Base-by-base conservation (phyloP, 495 filamentous ascomycete species). In the Corynascus novoguineensis region DNA sequence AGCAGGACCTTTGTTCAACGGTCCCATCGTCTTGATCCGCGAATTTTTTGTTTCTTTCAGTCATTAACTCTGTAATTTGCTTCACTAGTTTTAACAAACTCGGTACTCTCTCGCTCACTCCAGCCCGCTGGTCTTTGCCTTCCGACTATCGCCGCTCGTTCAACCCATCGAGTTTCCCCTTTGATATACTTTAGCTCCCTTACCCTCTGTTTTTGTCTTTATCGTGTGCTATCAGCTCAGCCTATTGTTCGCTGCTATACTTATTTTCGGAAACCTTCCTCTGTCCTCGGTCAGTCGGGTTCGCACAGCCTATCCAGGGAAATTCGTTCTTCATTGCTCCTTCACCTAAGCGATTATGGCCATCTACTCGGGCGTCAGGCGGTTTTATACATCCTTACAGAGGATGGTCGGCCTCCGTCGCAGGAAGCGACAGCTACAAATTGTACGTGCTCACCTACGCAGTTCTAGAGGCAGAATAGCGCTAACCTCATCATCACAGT, bases 401-500 rank as follows among this genome's bases (percentile, higher is more conserved):
- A 60, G 60, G 42, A 38, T 61, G 46, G 46, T 63, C 4, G 52
- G 28, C 19, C 57, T 65, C 34, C 51, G 56, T 14, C 49, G 63
- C 17, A 53, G 61, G 25, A 64, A 62, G 53, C 52, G 55, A 24
- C 45, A 52, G 27, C 17, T 65, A 10, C 60, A 66, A 17, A 69
- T 69, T 45, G 66, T 69, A 55, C 38, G 64, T 27, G 31, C 27
- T 14, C 2, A 24, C 41, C 5, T 5, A 4, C 38, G 2, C 34
- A 15, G 21, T 44, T 22, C 22, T 14, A 22, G n/a, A 27, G 21
- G 4, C 44, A n/a, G 31, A 11, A 28, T 41, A 14, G 35, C n/a
- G 41, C 60, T 68, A 68, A 69, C 60, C 28, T n/a, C 19, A 35
- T 27, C 17, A n/a, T n/a, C 34, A n/a, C 47, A 76, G 75, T 77